Conservation (phyloP, 2,329 filamentous ascomycete species). For the Teratosphaeria zuluensis region DNA sequence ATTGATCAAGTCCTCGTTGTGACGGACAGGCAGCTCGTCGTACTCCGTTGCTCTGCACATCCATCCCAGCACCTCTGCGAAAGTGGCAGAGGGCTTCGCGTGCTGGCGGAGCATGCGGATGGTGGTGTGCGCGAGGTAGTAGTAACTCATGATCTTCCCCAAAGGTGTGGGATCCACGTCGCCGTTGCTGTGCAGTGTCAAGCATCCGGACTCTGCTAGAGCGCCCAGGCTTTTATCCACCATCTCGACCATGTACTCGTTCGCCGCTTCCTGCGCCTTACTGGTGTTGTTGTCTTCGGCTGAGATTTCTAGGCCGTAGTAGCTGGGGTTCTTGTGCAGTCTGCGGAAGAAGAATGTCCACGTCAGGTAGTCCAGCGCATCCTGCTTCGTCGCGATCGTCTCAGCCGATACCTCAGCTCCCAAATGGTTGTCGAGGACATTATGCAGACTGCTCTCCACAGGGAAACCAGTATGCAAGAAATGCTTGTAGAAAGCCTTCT, state of each 20-base stretch:
- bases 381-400: constrained; percentile 88
- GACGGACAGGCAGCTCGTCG: constrained; percentile 91
- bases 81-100: constrained; percentile 64
- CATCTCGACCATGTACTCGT: constrained; percentile 89
- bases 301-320: constrained; percentile 90
- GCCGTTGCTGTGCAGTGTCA: constrained; percentile 73
- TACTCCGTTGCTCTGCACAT: constrained; percentile 92
- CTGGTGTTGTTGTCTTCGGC: constrained; percentile 86
- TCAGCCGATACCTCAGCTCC: constrained; percentile 89
- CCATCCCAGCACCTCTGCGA: constrained; percentile 79
- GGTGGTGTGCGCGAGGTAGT: constrained; percentile 89
- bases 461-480: constrained; percentile 97
- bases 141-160: constrained; percentile 99
- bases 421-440: constrained; percentile 93
- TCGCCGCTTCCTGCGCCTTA: constrained; percentile 74
- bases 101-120: constrained; percentile 64
- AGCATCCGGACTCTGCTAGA: constrained; percentile 74
- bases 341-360: constrained; percentile 99
- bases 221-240: constrained; percentile 79
- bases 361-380: constrained; percentile 92
- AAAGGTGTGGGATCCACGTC: constrained; percentile 83
- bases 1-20: constrained; percentile 98
- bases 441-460: constrained; percentile 91
- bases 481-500: constrained; percentile 99
- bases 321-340: constrained; percentile 95